These are phyloP conservation scores for Priceomyces medius DNA, from an alignment of 805 yeast species.

Conservation along the genomic window DNA sequence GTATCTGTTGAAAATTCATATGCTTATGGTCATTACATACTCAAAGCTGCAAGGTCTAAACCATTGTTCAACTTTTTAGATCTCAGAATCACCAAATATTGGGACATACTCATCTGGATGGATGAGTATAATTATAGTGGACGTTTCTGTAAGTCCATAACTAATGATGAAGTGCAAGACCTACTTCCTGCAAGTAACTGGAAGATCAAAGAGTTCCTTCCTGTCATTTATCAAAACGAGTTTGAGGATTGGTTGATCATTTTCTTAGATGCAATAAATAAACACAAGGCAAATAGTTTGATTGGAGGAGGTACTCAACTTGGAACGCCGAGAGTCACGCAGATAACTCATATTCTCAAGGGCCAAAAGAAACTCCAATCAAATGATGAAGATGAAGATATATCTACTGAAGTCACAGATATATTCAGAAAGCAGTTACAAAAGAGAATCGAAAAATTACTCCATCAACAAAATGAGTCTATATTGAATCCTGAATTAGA, in stretches of 20 bases:
- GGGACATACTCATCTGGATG: constrained; percentile 97
- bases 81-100: constrained; percentile 66
- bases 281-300: constrained; percentile 45
- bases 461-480: constrained; percentile 69
- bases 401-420: constrained; percentile 43
- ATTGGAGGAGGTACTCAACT: constrained; percentile 38
- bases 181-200: constrained; percentile 60
- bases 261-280: constrained; percentile 67
- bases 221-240: constrained; percentile 72
- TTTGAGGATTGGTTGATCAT: constrained; percentile 85
- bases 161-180: constrained; percentile 43
- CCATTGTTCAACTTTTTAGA: constrained; percentile 84
- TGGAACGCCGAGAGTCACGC: constrained; percentile 65
- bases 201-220: constrained; percentile 77
- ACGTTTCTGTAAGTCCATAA: constrained; percentile 46
- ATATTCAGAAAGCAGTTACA: constrained; percentile 61
- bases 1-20: constrained; percentile 80
- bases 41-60: constrained; percentile 73
- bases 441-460: constrained; percentile 63
- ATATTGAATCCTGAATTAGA: constrained; percentile 63
- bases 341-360: constrained; percentile 54
- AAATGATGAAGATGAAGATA: constrained; percentile 32
- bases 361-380: constrained; percentile 38
- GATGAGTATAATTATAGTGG: constrained; percentile 89
- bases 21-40: constrained; percentile 83